Conservation (phyloP, 805 yeast genomes). For the Kuraishia borneana region DNA sequence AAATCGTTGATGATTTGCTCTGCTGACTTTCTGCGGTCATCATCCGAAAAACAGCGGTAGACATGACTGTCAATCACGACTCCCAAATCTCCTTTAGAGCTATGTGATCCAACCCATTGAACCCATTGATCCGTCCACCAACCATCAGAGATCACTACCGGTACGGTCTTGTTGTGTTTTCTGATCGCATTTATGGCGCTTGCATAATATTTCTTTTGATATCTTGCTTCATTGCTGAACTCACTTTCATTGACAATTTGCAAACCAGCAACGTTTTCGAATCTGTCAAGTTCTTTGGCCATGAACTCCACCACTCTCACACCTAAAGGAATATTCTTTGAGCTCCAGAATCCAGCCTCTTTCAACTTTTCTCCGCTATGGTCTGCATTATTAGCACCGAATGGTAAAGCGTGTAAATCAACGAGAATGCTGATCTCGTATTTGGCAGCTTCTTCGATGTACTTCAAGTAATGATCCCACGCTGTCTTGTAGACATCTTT, state of each 20-base stretch:
- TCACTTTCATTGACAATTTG: constrained; percentile 83
- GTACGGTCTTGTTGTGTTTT: constrained; percentile 40
- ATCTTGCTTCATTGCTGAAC: constrained; percentile 40
- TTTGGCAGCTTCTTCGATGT: constrained; percentile 47
- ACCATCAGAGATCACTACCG: constrained; percentile 81
- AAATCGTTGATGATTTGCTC: constrained; percentile 51
- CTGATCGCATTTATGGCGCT: constrained; percentile 56
- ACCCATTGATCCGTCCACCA: constrained; percentile 86
- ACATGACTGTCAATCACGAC: constrained; percentile 77
- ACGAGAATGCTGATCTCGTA: constrained; percentile 64
- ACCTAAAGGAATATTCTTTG: constrained; percentile 29
- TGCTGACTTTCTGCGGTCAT: constrained; percentile 57
- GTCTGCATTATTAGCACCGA: constrained; percentile 81
- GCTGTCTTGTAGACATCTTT: constrained; percentile 55
- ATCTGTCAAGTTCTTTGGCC: constrained; percentile 42
- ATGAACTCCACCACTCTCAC: constrained; percentile 44
- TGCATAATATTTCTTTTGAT: constrained; percentile 50
- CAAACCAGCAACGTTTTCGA: constrained; percentile 68
- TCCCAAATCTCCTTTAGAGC: constrained; percentile 32
- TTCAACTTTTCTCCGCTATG: constrained; percentile 68
- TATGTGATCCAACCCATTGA: constrained; percentile 39
- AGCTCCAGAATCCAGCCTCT: constrained; percentile 55
- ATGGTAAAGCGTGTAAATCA: constrained; percentile 85
- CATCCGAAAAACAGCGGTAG: constrained; percentile 76
- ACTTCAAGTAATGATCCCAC: constrained; percentile 51